These are phyloP conservation scores for Tarenaya hassleriana DNA, from an alignment of 345 rosid species.

Conservation along the genomic window DNA sequence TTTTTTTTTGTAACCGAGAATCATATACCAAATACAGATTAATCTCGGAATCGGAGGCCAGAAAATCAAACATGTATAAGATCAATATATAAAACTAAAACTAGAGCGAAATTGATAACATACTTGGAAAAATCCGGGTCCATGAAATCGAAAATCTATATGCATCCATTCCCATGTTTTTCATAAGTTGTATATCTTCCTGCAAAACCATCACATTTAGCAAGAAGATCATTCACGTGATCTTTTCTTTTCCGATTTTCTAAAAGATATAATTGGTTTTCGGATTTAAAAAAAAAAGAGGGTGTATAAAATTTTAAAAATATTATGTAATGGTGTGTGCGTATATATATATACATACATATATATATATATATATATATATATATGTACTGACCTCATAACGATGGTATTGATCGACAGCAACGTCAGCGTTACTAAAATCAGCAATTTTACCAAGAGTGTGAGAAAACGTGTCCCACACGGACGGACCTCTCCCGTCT, in stretches of 20 bases:
- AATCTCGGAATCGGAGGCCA: no score
- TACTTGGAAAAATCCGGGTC: constrained; percentile 87
- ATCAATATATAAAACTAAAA: not conserved
- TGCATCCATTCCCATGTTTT: constrained; percentile 94
- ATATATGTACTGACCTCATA: constrained; percentile 31
- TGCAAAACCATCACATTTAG: constrained; percentile 33
- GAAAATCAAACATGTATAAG: no score
- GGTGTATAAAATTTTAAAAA: no score
- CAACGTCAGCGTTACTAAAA: constrained; percentile 76
- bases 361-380: no score
- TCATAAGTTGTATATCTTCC: constrained; percentile 91
- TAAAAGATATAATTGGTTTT: no score
- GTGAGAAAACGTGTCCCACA: constrained; percentile 91
- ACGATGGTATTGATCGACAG: constrained; percentile 85
- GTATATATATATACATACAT: no score
- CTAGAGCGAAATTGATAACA: not conserved
- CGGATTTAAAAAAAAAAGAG: no score
- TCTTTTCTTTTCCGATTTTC: no score
- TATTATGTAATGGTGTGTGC: no score
- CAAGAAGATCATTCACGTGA: no score
- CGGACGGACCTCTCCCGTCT: constrained; percentile 75
- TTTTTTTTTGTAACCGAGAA: no score
- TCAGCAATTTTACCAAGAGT: constrained; percentile 57
- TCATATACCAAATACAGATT: no score
- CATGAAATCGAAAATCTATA: constrained; percentile 87